phyloP scores from a whole-genome alignment of 129 eudicot genomes.

The Lactuca saligna region DNA sequence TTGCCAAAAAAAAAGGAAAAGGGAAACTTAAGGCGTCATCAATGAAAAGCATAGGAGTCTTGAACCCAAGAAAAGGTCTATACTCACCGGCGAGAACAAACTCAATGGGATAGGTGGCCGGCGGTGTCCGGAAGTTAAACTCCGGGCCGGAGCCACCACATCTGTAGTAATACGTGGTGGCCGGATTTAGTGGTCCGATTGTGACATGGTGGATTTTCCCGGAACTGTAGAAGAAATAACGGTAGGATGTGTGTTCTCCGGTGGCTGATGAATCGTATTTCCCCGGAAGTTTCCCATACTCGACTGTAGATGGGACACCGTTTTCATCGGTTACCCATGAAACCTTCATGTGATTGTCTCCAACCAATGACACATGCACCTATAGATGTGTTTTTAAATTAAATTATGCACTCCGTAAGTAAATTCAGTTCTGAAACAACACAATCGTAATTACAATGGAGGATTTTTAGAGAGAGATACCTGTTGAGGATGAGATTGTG shows the following conservation, averaged over 20 bases:
- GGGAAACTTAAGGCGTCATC: slow-evolving; percentile 16
- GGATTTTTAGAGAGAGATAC: slow-evolving; percentile 20
- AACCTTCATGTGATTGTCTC: slow-evolving; percentile 54
- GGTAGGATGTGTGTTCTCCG: slow-evolving; percentile 60
- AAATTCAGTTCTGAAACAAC: not conserved
- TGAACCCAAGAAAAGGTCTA: not conserved
- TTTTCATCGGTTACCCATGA: slow-evolving; percentile 61
- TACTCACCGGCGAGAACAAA: slow-evolving; percentile 72
- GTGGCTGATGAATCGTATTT: slow-evolving; percentile 47
- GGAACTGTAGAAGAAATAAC: slow-evolving; percentile 57
- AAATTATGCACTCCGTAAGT: too few species aligned
- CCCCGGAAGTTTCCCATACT: slow-evolving; percentile 57
- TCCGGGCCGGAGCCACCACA: slow-evolving; percentile 76
- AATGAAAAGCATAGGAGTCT: not conserved
- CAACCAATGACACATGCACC: slow-evolving; percentile 85
- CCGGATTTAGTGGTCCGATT: slow-evolving; percentile 74
- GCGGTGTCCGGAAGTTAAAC: slow-evolving; percentile 69
- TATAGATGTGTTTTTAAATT: not conserved
- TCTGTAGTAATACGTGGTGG: slow-evolving; percentile 66
- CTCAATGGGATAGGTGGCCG: slow-evolving; percentile 63
- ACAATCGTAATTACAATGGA: not conserved
- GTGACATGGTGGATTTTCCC: slow-evolving; percentile 66
- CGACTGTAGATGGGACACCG: slow-evolving; percentile 45
- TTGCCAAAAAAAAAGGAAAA: not conserved
- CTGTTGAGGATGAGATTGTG: slow-evolving; percentile 66